Conservation (phyloP, 2,329 filamentous ascomycete species). For the Pseudogymnoascus sp. region DNA sequence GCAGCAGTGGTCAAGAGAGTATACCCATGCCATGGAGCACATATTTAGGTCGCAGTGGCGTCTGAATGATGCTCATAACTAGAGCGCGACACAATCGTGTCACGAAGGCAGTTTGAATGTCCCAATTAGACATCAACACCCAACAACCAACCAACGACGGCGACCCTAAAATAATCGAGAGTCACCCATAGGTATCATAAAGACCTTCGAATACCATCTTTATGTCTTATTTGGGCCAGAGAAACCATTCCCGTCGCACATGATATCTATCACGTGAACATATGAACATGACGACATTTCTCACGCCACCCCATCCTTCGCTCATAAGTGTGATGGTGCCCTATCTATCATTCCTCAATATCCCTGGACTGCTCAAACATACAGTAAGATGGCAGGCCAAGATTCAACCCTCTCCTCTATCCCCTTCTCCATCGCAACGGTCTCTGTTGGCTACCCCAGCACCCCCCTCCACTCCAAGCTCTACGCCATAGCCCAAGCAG, state of each 20-base stretch:
- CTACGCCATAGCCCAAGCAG: constrained; percentile 52
- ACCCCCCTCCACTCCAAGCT: constrained; percentile 51
- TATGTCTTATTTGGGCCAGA: neutral
- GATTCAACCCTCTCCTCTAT: constrained; percentile 21
- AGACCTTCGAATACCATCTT: neutral
- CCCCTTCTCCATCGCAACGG: constrained; percentile 46
- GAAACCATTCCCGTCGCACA: neutral
- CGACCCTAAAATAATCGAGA: neutral
- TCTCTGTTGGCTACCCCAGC: constrained; percentile 42
- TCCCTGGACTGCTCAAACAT: neutral
- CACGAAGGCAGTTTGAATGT: neutral
- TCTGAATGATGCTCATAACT: neutral
- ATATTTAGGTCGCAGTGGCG: neutral
- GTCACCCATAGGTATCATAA: neutral
- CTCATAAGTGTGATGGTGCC: neutral
- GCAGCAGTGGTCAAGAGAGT: neutral
- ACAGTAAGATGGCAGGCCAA: neutral
- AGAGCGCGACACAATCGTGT: neutral
- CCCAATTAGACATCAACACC: neutral
- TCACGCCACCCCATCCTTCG: neutral
- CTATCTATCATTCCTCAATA: neutral
- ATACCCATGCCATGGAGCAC: neutral
- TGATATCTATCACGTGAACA: neutral
- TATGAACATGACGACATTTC: neutral
- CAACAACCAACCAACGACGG: neutral